phyloP scores from a whole-genome alignment of 2,329 filamentous ascomycete genomes.

The Pseudodiploospora longispora region DNA sequence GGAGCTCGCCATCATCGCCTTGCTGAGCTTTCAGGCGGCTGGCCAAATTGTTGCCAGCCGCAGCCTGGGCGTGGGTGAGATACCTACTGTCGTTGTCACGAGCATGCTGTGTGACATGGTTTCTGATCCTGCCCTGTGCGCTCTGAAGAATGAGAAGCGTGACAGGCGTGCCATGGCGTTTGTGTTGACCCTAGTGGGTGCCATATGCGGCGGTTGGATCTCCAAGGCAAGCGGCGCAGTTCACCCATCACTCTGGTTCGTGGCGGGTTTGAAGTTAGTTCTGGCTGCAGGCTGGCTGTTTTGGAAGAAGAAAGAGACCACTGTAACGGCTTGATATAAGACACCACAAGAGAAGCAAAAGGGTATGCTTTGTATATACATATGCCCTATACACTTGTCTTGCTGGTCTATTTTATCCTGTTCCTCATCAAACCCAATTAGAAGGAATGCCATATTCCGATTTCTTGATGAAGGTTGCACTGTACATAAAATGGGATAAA shows the following conservation, averaged over 20 bases:
- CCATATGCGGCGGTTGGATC: conserved; percentile 41
- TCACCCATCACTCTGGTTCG: conserved; percentile 35
- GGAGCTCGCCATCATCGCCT: conserved; percentile 33
- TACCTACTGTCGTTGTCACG: conserved; percentile 48
- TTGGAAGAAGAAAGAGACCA: conserved; percentile 16
- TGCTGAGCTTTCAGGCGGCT: conserved; percentile 45
- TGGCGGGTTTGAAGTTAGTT: conserved; percentile 35
- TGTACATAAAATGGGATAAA: too few relatives aligned
- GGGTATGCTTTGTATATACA: too few relatives aligned
- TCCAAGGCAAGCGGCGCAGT: conserved; percentile 33
- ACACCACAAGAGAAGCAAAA: too few relatives aligned
- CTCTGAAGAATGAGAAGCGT: conserved; percentile 38
- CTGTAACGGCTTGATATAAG: too few relatives aligned
- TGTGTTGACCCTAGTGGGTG: conserved; percentile 37
- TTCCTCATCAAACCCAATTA: too few relatives aligned
- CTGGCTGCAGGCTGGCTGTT: conserved; percentile 28
- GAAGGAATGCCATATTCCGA: too few relatives aligned
- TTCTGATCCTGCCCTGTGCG: conserved; percentile 40
- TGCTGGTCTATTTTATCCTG: too few relatives aligned
- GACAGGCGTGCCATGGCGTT: conserved; percentile 39
- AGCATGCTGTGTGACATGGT: conserved; percentile 45
- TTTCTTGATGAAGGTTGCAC: too few relatives aligned
- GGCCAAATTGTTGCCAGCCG: conserved; percentile 45
- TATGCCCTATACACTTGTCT: too few relatives aligned
- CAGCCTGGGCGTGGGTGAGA: conserved; percentile 42